phyloP scores from a whole-genome alignment of 2,329 filamentous ascomycete genomes.

The Paecilomyces dactylethromorphus region DNA sequence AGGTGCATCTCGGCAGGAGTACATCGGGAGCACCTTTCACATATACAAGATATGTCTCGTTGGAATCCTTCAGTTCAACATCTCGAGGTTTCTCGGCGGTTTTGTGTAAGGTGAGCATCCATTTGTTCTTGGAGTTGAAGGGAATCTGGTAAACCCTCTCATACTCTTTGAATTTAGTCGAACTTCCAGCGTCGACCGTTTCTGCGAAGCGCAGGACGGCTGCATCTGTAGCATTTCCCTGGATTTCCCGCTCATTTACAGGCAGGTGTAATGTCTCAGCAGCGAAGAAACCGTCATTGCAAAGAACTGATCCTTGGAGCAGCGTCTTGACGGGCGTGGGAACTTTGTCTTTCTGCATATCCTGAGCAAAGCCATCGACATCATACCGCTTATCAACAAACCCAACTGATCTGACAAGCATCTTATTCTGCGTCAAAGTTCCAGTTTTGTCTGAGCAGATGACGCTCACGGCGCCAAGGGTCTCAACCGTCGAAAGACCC shows the following conservation, averaged over 20 bases:
- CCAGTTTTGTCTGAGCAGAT: slow-evolving; percentile 77
- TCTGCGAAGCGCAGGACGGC: slow-evolving; percentile 69
- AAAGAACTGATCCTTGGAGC: slow-evolving; percentile 58
- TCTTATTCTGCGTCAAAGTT: slow-evolving; percentile 55
- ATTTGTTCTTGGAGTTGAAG: slow-evolving; percentile 82
- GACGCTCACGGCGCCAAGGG: slow-evolving; percentile 65
- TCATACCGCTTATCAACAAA: slow-evolving; percentile 49
- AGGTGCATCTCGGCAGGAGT: slow-evolving; percentile 57
- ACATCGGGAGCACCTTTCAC: slow-evolving; percentile 77
- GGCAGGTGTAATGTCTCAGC: slow-evolving; percentile 55
- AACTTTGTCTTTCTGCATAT: slow-evolving; percentile 18
- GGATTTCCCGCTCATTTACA: slow-evolving; percentile 56
- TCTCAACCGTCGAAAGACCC: slow-evolving; percentile 72
- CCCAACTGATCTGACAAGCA: slow-evolving; percentile 63
- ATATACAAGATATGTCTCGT: slow-evolving; percentile 24
- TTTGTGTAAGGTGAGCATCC: slow-evolving; percentile 58
- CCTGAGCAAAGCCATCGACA: slow-evolving; percentile 44
- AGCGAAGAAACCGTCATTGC: slow-evolving; percentile 71
- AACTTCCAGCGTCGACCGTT: slow-evolving; percentile 48
- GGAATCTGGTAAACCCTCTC: slow-evolving; percentile 61
- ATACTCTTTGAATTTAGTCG: slow-evolving; percentile 53
- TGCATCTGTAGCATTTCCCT: slow-evolving; percentile 71
- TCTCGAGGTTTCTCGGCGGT: slow-evolving; percentile 21
- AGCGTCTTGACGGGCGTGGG: slow-evolving; percentile 50
- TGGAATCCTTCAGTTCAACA: neutral